Base-by-base conservation (phyloP, 805 yeast genomes). In the Ogataea nonfermentans region DNA sequence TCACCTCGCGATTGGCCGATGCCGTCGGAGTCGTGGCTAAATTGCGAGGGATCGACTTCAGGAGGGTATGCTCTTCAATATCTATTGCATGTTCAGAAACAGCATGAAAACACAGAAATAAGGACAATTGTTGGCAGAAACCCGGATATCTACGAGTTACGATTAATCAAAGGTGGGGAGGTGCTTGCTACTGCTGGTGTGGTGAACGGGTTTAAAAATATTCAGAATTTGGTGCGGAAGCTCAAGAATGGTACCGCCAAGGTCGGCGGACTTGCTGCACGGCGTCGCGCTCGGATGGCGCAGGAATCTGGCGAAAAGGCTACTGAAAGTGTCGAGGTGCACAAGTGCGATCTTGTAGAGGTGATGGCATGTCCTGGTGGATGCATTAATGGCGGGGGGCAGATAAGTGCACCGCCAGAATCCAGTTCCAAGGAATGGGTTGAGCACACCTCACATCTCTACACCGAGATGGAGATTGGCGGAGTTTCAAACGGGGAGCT, bases 361-460 rank as follows among this genome's bases (percentile, higher is more conserved):
- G 84, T 93, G 31, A 91, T 89, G 96, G 99, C 99, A 1, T 93
- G 99, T 61, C 99, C 99, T 5, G 89, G 87, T 20, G 99, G 99
- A 1, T 93, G 98, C 56, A 85, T 90, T 41, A 93, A 91, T 55
- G 99, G 99, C 9, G 98, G 99, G 15, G 99, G 99, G 0, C 90
- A 89, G 53, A 74, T 88, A 13, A 71, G 76, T 4, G 70, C 69
- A 4, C 77, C 78, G 0, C 47, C 52, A 1, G 71, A 58, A 4
- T 49, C 49, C 0, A 22, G 43, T 5, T 31, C 47, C 22, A 67
- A 78, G 57, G 68, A 61, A 12, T 76, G 78, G 81, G 56, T 73
- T 15, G 51, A 51, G 8, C 47, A 61, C 16, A 69, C 70, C 4
- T 53, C 59, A 13, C 47, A 54, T 2, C 52, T 61, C 29, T 71